phyloP scores from a whole-genome alignment of 257 asterid genomes.

The Coffea eugenioides region DNA sequence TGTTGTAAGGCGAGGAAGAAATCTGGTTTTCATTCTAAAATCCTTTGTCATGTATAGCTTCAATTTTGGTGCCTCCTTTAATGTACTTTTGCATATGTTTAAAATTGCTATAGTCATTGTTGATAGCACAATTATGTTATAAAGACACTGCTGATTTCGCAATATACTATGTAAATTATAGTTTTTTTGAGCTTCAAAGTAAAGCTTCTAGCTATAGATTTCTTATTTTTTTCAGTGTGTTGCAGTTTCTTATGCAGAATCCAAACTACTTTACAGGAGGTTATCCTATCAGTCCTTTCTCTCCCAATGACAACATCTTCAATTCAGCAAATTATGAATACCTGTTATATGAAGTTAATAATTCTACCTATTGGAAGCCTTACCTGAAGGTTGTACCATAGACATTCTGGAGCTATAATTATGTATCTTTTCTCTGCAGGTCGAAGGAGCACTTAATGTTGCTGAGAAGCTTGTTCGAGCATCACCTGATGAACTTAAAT shows the following conservation, averaged over 20 bases:
- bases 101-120: neutral
- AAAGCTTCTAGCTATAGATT: too few relatives aligned
- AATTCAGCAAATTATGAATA: neutral
- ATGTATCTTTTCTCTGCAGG: conserved; percentile 45
- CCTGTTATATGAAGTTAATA: neutral
- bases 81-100: neutral
- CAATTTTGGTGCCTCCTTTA: neutral
- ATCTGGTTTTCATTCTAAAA: neutral
- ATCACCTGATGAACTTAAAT: conserved; percentile 87
- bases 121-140: neutral
- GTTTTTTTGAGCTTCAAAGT: too few relatives aligned
- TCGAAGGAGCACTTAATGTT: conserved; percentile 82
- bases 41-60: neutral
- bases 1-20: neutral
- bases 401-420: conserved; percentile 13
- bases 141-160: too few relatives aligned
- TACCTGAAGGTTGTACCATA: conserved; percentile 8
- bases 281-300: neutral
- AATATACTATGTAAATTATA: too few relatives aligned
- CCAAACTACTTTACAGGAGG: neutral
- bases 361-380: neutral
- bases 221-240: too few relatives aligned
- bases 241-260: neutral
- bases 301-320: neutral
- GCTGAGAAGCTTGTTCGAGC: conserved; percentile 92